Base-by-base conservation (phyloP, 176 grass and related monocot species). In the Oryza glumipatula region DNA sequence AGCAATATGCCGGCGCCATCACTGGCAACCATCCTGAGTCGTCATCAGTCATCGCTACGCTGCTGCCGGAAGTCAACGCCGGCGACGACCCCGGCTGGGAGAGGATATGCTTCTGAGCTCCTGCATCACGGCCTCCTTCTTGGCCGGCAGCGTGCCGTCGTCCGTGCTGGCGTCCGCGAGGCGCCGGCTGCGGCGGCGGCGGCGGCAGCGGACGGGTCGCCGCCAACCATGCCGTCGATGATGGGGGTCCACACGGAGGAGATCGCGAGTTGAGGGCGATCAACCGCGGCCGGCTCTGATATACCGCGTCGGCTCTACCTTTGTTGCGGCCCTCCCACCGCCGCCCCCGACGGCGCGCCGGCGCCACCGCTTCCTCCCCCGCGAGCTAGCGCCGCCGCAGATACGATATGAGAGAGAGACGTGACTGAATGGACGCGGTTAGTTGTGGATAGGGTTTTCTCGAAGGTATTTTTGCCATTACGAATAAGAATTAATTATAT, bases 101-200 rank as follows among this genome's bases (percentile, higher is more conserved):
- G 65, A 91, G 71, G 64, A 87, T 43, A 87, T 43, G 65, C 52
- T 83, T 41, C 70, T 87, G 12, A 91, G 80, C 85, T 76, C 74
- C 51, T 74, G 85, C 6, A 83, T 74, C 30, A 99, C 67, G 17
- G 89, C 91, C 69, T 88, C 89, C 77, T 96, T 99, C 74, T 76
- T 84, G n/a, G 96, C 81, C n/a, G 96, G 96, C 12, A 81, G 93
- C 43, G 91, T 96, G 19, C 89, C 89, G 6, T 88, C 54, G 24
- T 87, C 86, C 43, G 91, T 96, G 19, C 89, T 89, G 6, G 86
- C 54, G 24, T 87, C 86, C 86, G 75, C 60, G 17, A 63, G 51
- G 47, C 84, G 67, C 65, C 71, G 51, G 79, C 51, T 82, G n/a
- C 84, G 74, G 7, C 70, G 65, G n/a, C 84, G 74, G 10, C 70